Percentiles rank a stretch among this genome's conserved stretches.
Conservation (phyloP, 2,329 filamentous ascomycete genomes). For the Gremmenia infestans region DNA sequence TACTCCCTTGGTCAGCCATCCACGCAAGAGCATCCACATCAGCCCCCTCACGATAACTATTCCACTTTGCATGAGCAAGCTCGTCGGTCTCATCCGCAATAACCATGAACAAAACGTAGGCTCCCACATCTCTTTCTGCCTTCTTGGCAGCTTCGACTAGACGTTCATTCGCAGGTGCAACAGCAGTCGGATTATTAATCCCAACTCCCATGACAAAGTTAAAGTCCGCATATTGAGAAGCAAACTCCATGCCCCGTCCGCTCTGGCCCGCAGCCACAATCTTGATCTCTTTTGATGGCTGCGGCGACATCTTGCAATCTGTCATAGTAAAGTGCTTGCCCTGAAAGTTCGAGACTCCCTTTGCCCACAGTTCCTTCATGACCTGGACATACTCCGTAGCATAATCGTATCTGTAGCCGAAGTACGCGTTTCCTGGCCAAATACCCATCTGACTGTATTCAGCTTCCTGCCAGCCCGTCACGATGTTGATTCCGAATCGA, state of each 20-base stretch:
- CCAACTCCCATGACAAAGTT: conserved; percentile 32
- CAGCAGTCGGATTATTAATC: conserved; percentile 31
- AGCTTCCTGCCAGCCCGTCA: conserved; percentile 33
- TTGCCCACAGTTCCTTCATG: conserved; percentile 33
- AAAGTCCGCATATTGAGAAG: conserved; percentile 30
- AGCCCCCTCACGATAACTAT: conserved; percentile 30
- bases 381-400: conserved; percentile 32
- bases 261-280: conserved; percentile 33
- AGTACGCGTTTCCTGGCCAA: conserved; percentile 31
- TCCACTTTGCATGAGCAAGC: conserved; percentile 30
- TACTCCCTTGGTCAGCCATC: conserved; percentile 31
- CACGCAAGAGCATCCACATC: conserved; percentile 31
- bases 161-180: conserved; percentile 22
- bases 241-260: conserved; percentile 32
- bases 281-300: conserved; percentile 22
- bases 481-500: conserved; percentile 33
- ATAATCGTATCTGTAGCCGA: conserved; percentile 33
- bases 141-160: conserved; percentile 29
- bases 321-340: conserved; percentile 33
- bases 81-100: conserved; percentile 32
- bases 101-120: conserved; percentile 33
- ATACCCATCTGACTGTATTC: conserved; percentile 33
- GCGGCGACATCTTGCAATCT: conserved; percentile 31
- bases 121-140: conserved; percentile 30
- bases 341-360: conserved; percentile 31